Base-by-base conservation (phyloP, 768 basidiomycete species). In the Coprinellus micaceus region DNA sequence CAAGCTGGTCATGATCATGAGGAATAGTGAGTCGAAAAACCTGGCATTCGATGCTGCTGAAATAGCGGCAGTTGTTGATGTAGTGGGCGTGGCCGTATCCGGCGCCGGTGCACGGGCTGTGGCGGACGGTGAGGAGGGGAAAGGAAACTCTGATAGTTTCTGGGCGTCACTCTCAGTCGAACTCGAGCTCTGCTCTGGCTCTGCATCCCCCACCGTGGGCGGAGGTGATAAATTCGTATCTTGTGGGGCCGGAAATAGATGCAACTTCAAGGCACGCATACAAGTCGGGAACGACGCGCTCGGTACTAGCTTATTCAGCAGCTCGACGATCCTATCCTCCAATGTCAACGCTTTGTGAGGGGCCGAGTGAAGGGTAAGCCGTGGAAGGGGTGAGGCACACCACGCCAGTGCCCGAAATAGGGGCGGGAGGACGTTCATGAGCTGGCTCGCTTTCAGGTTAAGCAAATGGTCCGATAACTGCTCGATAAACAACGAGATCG, bases 341-440 rank as follows among this genome's bases (percentile, higher is more conserved):
- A 75, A 67, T 0, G 69, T 69, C 17, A 69, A 60, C 40, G 68
- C 68, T 57, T 69, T 72, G 56, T 67, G 56, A 52, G 74, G 64
- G 36, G 78, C 66, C 57, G 66, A 66, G 49, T 74, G 74, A 40
- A 89, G 73, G 4, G 86, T 82, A 10, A 92, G 71, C 7, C 86
- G 81, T 39, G 89, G 86, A 15, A 92, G 78, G 1, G 88, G 82
- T 2, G 82, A 78, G 3, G 82, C 74, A 63, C 81, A 87, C 61
- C 81, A 84, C 1, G 85, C 82, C 22, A 88, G 76, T 21, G 80
- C 80, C 17, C 86, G 83, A 64, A 90, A 88, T n/a, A 92, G 80
- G 30, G 87, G 74, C 0, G 87, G 85, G n/a, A 91, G 73, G 52
- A 91, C 82, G 33, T 70, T 62, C 12, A 71, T 66, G 33, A 90